Base-by-base conservation (phyloP, 306 rosid genomes). In the Hylodesmum podocarpum region DNA sequence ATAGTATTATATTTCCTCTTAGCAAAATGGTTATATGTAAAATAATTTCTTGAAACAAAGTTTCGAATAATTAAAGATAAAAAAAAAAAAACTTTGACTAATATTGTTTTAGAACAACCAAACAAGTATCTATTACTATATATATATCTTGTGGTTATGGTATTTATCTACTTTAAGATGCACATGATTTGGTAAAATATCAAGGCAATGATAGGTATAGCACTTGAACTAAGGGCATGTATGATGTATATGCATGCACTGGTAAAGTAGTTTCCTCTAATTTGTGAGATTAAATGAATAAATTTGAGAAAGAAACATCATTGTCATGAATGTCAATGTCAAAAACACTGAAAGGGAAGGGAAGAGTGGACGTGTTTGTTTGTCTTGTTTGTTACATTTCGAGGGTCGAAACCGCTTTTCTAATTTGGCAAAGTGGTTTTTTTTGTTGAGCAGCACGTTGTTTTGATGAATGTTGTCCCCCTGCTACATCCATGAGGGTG, bases 401-500 rank as follows among this genome's bases (percentile, higher is more conserved):
- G 24, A 54, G 53, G 5, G 65, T 66, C 6, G 77, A 84, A 85
- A 85, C 86, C 86, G 66, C 81, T 73, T 57, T 57, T 62, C 40
- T 24, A n/a, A 28, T 53, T 7, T 51, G 4, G 49, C 75, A 66
- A 55, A 66, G 82, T 80, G 89, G 91, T 87, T 84, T 81, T 70
- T 59, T 47, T 39, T 58, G 19, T 4, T 66, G 69, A 72, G 89
- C 92, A n/a, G n/a, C n/a, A n/a, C 96, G 77, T 71, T 86, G 87
- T 86, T 85, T 81, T 81, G 69, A 15, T 68, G 69, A 15, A 59
- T 31, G 15, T 27, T 67, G 44, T 47, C 50, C 39, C 43, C 43
- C 67, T 40, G 47, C 75, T 77, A 33, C 44, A 33, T 80, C 11
- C 24, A 15, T 39, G 68, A 84, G 75, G 76, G 66, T n/a, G n/a